Evolutionary conservation across 192 early-diverging fungal species (phyloP).

Genomic region (Lobosporangium transversale): DNA sequence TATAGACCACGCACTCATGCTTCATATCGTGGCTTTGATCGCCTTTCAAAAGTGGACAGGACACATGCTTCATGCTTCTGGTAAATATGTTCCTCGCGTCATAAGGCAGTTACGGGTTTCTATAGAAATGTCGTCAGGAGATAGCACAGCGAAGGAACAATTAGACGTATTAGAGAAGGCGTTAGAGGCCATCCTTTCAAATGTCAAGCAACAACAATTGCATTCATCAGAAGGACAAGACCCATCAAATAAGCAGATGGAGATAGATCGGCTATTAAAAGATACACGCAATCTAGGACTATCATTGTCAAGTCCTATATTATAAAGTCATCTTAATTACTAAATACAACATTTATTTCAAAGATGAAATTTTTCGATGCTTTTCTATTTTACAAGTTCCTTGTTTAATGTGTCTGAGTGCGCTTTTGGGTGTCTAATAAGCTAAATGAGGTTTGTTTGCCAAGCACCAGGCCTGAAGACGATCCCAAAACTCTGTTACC

Average conservation of each 20-base stretch:
- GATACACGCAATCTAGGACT: constrained; percentile 12
- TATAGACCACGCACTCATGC: constrained; percentile 24
- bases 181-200: constrained; percentile 15
- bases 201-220: constrained; percentile 21
- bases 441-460: constrained; percentile 57
- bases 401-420: too few relatives aligned
- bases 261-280: constrained; percentile 7
- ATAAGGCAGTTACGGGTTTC: constrained; percentile 29
- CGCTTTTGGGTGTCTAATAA: too few relatives aligned
- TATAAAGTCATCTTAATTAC: too few relatives aligned
- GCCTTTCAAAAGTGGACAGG: constrained; percentile 37
- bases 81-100: constrained; percentile 45
- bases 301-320: background rate
- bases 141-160: background rate
- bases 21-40: constrained; percentile 44
- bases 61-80: constrained; percentile 45
- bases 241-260: background rate
- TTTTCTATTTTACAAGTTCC: background rate
- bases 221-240: background rate
- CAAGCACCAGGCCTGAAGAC: constrained; percentile 60
- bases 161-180: constrained; percentile 22
- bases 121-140: constrained; percentile 5
- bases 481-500: constrained; percentile 68
- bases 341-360: too few relatives aligned
- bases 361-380: too few relatives aligned